Evolutionary conservation across 352 stramenopile species (phyloP).

Genomic region (Globisporangium perplexum): DNA sequence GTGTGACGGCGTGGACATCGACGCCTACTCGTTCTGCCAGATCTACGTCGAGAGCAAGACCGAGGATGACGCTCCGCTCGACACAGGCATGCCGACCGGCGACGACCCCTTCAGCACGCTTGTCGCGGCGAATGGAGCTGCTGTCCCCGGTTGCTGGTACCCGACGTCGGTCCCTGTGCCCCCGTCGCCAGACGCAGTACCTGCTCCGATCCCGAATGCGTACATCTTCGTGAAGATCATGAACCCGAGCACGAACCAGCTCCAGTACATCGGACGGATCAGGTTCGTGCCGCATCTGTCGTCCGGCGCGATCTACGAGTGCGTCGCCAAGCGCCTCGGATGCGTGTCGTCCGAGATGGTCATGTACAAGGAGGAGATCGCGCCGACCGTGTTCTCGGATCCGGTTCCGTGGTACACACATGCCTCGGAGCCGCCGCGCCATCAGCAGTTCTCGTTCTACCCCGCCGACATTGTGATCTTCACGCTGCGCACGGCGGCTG

Average conservation of each 20-base stretch:
- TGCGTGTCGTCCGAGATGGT: slow-evolving; percentile 41
- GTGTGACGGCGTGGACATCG: slow-evolving; percentile 74
- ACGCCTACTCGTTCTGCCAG: slow-evolving; percentile 78
- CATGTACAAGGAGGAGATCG: slow-evolving; percentile 76
- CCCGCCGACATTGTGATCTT: slow-evolving; percentile 68
- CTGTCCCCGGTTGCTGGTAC: no score
- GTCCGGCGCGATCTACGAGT: slow-evolving; percentile 37
- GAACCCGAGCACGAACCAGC: slow-evolving; percentile 27
- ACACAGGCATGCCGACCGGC: slow-evolving; percentile 12
- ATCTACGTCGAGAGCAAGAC: slow-evolving; percentile 56
- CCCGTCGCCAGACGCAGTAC: neutral
- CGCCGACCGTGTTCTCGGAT: slow-evolving; percentile 45
- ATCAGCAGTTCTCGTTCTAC: slow-evolving; percentile 20
- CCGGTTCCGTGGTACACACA: slow-evolving; percentile 33
- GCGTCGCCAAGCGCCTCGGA: slow-evolving; percentile 28
- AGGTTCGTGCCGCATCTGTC: slow-evolving; percentile 24
- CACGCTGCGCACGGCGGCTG: slow-evolving; percentile 12
- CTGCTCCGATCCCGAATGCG: slow-evolving; percentile 7
- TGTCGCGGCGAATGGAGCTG: neutral
- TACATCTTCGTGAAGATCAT: slow-evolving; percentile 72
- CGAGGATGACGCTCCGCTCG: slow-evolving; percentile 27
- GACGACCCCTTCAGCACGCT: neutral
- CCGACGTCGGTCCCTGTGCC: no score
- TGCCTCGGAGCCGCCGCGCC: slow-evolving; percentile 5
- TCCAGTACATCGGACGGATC: slow-evolving; percentile 42